phyloP scores from a whole-genome alignment of 768 basidiomycete species.

The Boletus huronensis region DNA sequence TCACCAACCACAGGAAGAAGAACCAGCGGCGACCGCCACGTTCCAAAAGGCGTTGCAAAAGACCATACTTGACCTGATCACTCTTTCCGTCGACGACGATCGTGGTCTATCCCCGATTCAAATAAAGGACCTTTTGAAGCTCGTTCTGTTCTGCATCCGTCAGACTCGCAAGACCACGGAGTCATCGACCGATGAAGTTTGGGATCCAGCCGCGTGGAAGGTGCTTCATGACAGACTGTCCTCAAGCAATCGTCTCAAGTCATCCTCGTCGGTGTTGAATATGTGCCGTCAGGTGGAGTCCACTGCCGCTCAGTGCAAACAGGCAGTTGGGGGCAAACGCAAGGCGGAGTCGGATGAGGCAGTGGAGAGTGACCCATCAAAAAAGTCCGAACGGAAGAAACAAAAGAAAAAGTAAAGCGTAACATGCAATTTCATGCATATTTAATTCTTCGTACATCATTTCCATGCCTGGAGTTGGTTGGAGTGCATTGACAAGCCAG shows the following conservation, averaged over 20 bases:
- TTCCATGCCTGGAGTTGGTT: neutral
- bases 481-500: neutral
- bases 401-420: conserved; percentile 37
- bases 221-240: conserved; percentile 45
- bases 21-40: conserved; percentile 43
- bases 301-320: conserved; percentile 5
- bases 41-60: conserved; percentile 46
- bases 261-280: conserved; percentile 55
- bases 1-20: conserved; percentile 30
- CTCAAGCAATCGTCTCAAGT: conserved; percentile 56
- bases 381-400: conserved; percentile 45
- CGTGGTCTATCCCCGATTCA: conserved; percentile 54
- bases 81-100: conserved; percentile 47
- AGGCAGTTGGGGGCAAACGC: conserved; percentile 32
- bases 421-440: neutral
- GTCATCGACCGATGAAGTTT: conserved; percentile 37
- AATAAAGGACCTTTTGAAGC: conserved; percentile 76
- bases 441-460: neutral
- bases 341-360: conserved; percentile 33
- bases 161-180: conserved; percentile 50
- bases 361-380: conserved; percentile 29
- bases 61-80: conserved; percentile 46
- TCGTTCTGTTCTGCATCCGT: conserved; percentile 61
- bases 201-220: conserved; percentile 62
- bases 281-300: conserved; percentile 63